phyloP scores from a whole-genome alignment of 2,329 filamentous ascomycete genomes.

The Thielaviopsis populi region DNA sequence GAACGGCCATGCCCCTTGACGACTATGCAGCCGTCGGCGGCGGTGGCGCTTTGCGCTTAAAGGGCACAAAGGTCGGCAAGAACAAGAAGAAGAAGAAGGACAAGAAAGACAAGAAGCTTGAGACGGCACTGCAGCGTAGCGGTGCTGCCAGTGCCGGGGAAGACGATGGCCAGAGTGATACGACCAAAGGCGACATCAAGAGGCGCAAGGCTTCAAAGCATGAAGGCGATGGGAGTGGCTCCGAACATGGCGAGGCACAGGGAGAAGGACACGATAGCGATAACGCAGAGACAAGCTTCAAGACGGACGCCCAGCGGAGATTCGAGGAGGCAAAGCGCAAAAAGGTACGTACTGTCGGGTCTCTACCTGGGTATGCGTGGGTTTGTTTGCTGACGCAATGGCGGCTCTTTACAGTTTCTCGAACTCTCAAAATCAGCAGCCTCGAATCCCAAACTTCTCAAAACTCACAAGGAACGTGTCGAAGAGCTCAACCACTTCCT shows the following conservation, averaged over 20 bases:
- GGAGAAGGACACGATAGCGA: conserved; percentile 23
- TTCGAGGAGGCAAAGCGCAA: conserved; percentile 71
- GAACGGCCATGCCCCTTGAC: conserved; percentile 47
- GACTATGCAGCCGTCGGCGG: conserved; percentile 54
- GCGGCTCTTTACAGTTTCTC: conserved; percentile 45
- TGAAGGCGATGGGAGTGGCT: conserved; percentile 2
- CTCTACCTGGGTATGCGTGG: not conserved
- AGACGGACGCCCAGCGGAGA: conserved; percentile 71
- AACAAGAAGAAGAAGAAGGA: conserved; percentile 51
- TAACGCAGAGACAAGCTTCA: conserved; percentile 29
- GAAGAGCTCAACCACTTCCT: conserved; percentile 92
- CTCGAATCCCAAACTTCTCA: conserved; percentile 59
- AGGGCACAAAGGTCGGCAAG: conserved; percentile 53
- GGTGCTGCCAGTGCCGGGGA: not conserved
- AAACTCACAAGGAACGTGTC: conserved; percentile 93
- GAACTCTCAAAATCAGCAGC: conserved; percentile 52
- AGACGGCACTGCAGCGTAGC: conserved; percentile 26
- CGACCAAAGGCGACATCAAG: conserved; percentile 20
- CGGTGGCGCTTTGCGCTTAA: conserved; percentile 69
- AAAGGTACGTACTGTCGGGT: conserved; percentile 41
- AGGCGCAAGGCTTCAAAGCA: conserved; percentile 19
- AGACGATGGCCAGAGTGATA: conserved; percentile 19
- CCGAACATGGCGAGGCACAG: conserved; percentile 21
- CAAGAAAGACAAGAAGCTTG: conserved; percentile 27
- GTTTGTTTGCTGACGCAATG: conserved; percentile 1